phyloP scores from a whole-genome alignment of 2,329 filamentous ascomycete genomes.

The Basipetospora chlamydospora region DNA sequence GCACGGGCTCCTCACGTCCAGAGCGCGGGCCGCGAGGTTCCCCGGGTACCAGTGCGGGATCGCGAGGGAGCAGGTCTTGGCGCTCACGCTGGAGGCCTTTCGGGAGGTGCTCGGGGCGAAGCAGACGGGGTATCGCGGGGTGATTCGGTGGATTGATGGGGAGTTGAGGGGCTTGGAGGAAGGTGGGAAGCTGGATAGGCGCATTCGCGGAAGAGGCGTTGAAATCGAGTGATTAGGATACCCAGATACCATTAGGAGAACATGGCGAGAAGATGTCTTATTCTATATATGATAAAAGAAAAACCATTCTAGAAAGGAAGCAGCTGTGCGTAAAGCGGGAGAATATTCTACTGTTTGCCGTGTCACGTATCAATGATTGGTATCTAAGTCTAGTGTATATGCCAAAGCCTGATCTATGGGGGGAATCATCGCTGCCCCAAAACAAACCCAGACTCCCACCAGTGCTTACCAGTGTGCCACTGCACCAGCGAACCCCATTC shows the following conservation, averaged over 20 bases:
- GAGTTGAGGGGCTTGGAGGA: constrained; percentile 21
- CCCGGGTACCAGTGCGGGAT: constrained; percentile 39
- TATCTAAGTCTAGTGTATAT: too few species aligned
- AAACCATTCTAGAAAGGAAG: too few species aligned
- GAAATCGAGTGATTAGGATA: too few species aligned
- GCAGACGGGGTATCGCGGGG: constrained; percentile 51
- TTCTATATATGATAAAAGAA: too few species aligned
- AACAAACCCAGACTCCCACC: constrained; percentile 38
- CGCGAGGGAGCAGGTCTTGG: constrained; percentile 5
- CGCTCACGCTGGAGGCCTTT: constrained; percentile 51
- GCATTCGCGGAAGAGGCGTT: too few species aligned
- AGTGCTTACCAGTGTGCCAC: constrained; percentile 46
- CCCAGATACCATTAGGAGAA: too few species aligned
- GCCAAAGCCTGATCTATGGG: too few species aligned
- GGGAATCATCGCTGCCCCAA: too few species aligned
- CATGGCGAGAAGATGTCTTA: too few species aligned
- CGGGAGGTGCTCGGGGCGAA: constrained; percentile 49
- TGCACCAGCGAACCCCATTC: constrained; percentile 35
- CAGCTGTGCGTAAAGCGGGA: too few species aligned
- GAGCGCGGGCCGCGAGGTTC: constrained; percentile 26
- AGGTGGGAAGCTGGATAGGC: not conserved
- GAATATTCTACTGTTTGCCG: too few species aligned
- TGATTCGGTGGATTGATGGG: constrained; percentile 53
- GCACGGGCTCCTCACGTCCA: constrained; percentile 46
- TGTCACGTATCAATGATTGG: too few species aligned